Base-by-base conservation (phyloP, 2,329 filamentous ascomycete species). In the Fusarium sp. region DNA sequence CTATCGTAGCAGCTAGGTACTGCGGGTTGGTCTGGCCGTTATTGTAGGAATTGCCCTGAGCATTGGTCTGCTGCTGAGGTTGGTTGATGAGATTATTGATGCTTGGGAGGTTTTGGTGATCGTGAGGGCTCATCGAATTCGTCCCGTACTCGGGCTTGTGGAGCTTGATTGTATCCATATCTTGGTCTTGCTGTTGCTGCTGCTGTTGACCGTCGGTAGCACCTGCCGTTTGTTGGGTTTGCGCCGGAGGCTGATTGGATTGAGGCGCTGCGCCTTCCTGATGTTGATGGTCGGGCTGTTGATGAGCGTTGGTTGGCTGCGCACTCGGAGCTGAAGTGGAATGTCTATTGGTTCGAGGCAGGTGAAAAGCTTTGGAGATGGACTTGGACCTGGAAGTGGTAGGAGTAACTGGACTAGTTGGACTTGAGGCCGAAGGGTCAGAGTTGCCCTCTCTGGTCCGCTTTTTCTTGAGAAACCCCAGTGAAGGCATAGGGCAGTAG, bases 391-490 rank as follows among this genome's bases (percentile, higher is more conserved):
- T 68, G 45, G 71, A 62, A 69, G 86, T 85, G 64, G 86, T 85
- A 65, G 88, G 86, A 65, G 89, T 90, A 75, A 89, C 83, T 65
- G 88, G 87, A 77, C 88, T 90, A 72, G 86, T 86, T 74, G 88
- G 86, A 79, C 91, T 91, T 73, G 86, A 86, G 77, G 90, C 86
- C 77, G 90, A 89, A 75, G 87, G 87, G 80, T 93, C 90, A 79
- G 88, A 86, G 79, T 90, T 88, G 79, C 90, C 92, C 85, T 98
- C 94, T 89, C 94, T 97, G 84, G 94, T 97, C 89, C 94, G 91
- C 88, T 97, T 97, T 89, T 97, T 98, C 89, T 98, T 98, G 80
- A 98, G 90, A 80, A 98, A 94, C 82, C 94, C 94, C 86, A 98
- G 89, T 82, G 89, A 93, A 90, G 94, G 96, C 96, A 99, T 98